Evolutionary conservation across 495 filamentous ascomycete genomes (phyloP).

Genomic region (Bryoglossum gracile): DNA sequence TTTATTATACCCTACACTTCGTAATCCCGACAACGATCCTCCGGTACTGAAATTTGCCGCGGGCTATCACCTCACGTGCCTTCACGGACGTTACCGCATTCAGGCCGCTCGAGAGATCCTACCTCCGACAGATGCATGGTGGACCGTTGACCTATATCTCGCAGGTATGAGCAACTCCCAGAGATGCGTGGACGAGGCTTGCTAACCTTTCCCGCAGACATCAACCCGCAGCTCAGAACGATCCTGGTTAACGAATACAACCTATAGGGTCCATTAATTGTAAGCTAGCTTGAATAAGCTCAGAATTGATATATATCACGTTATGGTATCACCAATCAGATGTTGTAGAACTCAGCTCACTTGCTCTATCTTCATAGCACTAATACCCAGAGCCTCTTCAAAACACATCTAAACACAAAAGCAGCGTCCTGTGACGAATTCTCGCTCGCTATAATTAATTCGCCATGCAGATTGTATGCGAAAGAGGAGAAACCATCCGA

Average conservation of each 20-base stretch:
- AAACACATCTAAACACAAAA: too few relatives aligned
- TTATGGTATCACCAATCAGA: too few relatives aligned
- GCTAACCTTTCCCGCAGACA: constrained; percentile 19
- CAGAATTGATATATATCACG: too few relatives aligned
- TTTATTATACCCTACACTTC: too few relatives aligned
- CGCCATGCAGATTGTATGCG: too few relatives aligned
- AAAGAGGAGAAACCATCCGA: constrained; percentile 31
- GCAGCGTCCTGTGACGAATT: too few relatives aligned
- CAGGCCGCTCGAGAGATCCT: constrained; percentile 25
- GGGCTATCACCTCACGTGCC: constrained; percentile 11
- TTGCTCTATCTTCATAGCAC: too few relatives aligned
- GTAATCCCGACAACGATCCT: neutral
- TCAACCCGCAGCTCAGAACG: constrained; percentile 21
- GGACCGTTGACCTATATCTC: constrained; percentile 25
- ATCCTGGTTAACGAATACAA: constrained; percentile 31
- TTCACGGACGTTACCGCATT: constrained; percentile 33
- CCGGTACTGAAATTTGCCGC: neutral
- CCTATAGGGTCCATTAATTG: too few relatives aligned
- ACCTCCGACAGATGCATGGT: constrained; percentile 28
- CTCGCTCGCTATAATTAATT: too few relatives aligned
- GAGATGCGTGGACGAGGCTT: neutral
- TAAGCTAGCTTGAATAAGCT: too few relatives aligned
- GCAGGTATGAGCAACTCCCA: constrained; percentile 12
- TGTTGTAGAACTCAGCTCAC: too few relatives aligned
- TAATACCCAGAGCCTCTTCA: too few relatives aligned